Evolutionary conservation across 1,284 basidiomycete species (phyloP).

Genomic region (Cryptococcus sp.): DNA sequence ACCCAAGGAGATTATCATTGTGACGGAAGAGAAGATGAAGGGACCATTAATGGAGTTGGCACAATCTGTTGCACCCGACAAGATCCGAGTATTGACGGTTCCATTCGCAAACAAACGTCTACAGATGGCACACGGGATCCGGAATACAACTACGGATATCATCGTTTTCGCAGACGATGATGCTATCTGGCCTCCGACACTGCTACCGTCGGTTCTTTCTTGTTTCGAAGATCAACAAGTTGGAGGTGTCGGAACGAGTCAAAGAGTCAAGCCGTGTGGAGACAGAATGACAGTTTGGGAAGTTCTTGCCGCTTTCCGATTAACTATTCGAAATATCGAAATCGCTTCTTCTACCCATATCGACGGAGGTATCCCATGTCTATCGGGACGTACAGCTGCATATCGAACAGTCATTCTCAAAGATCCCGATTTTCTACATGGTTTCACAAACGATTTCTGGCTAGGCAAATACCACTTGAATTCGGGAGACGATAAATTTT

Average conservation of each 20-base stretch:
- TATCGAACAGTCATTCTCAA: constrained; percentile 90
- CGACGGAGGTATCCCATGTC: constrained; percentile 83
- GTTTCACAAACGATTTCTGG: constrained; percentile 91
- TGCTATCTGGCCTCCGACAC: constrained; percentile 86
- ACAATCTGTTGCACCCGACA: constrained; percentile 72
- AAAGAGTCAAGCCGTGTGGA: constrained; percentile 77
- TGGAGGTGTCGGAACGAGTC: constrained; percentile 83
- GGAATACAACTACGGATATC: constrained; percentile 82
- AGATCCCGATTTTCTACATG: constrained; percentile 84
- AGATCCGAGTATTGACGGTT: constrained; percentile 80
- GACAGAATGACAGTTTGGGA: constrained; percentile 84
- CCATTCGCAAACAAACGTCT: constrained; percentile 88
- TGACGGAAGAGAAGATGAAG: constrained; percentile 86
- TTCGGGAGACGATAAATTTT: constrained; percentile 87
- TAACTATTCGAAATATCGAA: constrained; percentile 88
- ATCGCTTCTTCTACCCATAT: constrained; percentile 83
- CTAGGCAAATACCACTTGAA: constrained; percentile 87
- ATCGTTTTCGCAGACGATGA: constrained; percentile 95
- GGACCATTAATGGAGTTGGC: constrained; percentile 81
- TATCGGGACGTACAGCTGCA: constrained; percentile 85
- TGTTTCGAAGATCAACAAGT: constrained; percentile 91
- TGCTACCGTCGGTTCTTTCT: constrained; percentile 76
- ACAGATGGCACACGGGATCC: constrained; percentile 88
- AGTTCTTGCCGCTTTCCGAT: constrained; percentile 82
- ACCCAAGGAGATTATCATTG: constrained; percentile 88